Conservation (phyloP, 2,329 filamentous ascomycete genomes). For the Penicillium sp. region DNA sequence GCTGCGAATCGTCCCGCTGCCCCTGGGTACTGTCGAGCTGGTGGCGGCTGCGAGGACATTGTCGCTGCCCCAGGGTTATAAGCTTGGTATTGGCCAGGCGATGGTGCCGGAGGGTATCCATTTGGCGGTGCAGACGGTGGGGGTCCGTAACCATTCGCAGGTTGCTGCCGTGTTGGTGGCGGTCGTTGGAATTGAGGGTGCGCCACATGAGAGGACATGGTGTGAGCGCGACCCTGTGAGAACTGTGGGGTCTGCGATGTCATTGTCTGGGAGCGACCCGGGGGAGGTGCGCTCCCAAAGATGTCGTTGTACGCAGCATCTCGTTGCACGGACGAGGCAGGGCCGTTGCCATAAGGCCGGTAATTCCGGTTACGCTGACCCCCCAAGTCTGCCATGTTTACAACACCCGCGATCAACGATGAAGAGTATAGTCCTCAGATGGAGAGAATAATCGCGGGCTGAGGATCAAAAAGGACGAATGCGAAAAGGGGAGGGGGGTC, state of each 20-base stretch:
- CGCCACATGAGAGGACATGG: slow-evolving; percentile 65
- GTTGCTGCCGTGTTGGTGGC: slow-evolving; percentile 47
- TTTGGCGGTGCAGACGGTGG: slow-evolving; percentile 38
- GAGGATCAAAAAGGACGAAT: slow-evolving; percentile 11
- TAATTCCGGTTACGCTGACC: slow-evolving; percentile 65
- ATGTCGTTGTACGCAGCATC: slow-evolving; percentile 97
- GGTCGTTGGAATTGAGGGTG: slow-evolving; percentile 50
- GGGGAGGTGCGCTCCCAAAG: slow-evolving; percentile 83
- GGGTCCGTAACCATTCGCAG: slow-evolving; percentile 50
- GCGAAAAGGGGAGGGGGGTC: slow-evolving; percentile 20
- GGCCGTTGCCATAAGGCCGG: slow-evolving; percentile 57
- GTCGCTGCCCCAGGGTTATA: slow-evolving; percentile 39
- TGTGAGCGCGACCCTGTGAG: slow-evolving; percentile 73
- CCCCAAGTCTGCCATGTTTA: slow-evolving; percentile 65
- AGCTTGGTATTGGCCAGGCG: slow-evolving; percentile 48
- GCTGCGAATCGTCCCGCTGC: slow-evolving; percentile 63
- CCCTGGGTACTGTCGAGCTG: slow-evolving; percentile 63
- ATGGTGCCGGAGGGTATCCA: slow-evolving; percentile 44
- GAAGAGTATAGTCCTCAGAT: slow-evolving; percentile 7
- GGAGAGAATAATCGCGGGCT: slow-evolving; percentile 11
- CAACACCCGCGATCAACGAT: slow-evolving; percentile 12
- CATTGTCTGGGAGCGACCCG: slow-evolving; percentile 94
- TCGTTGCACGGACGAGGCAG: slow-evolving; percentile 66
- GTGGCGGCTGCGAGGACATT: slow-evolving; percentile 55
- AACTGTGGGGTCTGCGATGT: slow-evolving; percentile 72